Conservation (phyloP, 306 rosid species). For the Acacia crassicarpa region DNA sequence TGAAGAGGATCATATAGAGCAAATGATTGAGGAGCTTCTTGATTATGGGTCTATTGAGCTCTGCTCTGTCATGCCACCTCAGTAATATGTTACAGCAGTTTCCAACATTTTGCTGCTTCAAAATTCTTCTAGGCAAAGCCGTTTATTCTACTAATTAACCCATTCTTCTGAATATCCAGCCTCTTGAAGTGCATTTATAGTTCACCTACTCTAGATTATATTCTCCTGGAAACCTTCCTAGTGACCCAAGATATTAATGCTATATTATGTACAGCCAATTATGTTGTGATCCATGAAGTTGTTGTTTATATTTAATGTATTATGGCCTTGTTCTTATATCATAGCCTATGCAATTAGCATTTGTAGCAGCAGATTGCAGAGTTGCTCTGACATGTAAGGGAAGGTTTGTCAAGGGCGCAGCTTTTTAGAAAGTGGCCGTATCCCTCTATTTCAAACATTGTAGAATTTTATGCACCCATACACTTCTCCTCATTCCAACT, state of each 20-base stretch:
- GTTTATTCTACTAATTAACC: slow-evolving; percentile 39
- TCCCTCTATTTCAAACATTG: slow-evolving; percentile 25
- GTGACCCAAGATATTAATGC: slow-evolving; percentile 38
- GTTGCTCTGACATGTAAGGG: slow-evolving; percentile 13
- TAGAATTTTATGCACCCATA: slow-evolving; percentile 27
- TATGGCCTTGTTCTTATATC: slow-evolving; percentile 22
- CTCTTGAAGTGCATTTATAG: neutral
- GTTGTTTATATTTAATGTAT: slow-evolving; percentile 28
- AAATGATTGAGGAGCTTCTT: slow-evolving; percentile 74
- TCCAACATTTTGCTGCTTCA: neutral
- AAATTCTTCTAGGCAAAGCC: slow-evolving; percentile 27
- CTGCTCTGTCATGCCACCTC: slow-evolving; percentile 40
- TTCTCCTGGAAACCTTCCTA: slow-evolving; percentile 19
- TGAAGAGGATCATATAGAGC: slow-evolving; percentile 70
- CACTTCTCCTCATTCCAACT: neutral
- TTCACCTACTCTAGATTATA: neutral
- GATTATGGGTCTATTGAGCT: slow-evolving; percentile 71
- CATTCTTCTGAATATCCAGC: slow-evolving; percentile 25
- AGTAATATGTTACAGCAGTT: neutral
- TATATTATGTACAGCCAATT: slow-evolving; percentile 31
- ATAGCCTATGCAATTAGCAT: neutral
- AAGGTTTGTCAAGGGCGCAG: slow-evolving; percentile 30
- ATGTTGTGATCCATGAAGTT: slow-evolving; percentile 29
- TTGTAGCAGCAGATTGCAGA: slow-evolving; percentile 5
- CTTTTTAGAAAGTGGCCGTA: slow-evolving; percentile 20